phyloP scores from a whole-genome alignment of 371 early-diverging fungal genomes.

The Furculomyces boomerangus region DNA sequence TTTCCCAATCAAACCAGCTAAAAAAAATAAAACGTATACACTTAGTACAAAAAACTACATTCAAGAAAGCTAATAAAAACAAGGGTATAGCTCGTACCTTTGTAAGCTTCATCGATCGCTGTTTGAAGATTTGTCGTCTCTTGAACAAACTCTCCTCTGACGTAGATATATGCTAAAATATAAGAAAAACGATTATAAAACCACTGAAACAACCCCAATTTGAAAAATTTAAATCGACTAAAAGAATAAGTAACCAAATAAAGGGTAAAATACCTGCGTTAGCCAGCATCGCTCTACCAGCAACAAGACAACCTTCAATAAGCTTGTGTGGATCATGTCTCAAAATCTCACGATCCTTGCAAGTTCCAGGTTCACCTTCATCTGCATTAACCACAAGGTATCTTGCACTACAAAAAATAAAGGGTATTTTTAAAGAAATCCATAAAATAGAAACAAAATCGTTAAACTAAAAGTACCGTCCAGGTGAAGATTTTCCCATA shows the following conservation, averaged over 20 bases:
- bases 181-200: not conserved
- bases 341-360: slow-evolving; percentile 97
- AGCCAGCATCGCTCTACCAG: slow-evolving; percentile 94
- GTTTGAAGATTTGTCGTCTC: slow-evolving; percentile 86
- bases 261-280: slow-evolving; percentile 36
- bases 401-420: slow-evolving; percentile 17
- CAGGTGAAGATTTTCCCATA: slow-evolving; percentile 75
- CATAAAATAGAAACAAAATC: not conserved
- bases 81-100: slow-evolving; percentile 11
- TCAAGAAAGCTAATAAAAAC: not conserved
- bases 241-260: not conserved
- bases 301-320: slow-evolving; percentile 89
- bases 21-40: no score
- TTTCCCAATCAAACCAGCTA: slow-evolving; percentile 86
- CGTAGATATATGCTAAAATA: slow-evolving; percentile 68
- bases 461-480: slow-evolving; percentile 37
- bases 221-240: not conserved
- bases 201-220: not conserved
- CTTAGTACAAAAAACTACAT: not conserved
- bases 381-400: slow-evolving; percentile 95
- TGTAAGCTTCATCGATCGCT: slow-evolving; percentile 93
- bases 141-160: slow-evolving; percentile 96
- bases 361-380: slow-evolving; percentile 97
- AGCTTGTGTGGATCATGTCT: slow-evolving; percentile 96
- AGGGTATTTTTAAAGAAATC: not conserved